Percentiles rank a stretch among this genome's conserved stretches.
Conservation (phyloP, 441 rosid genomes). For the Raphanus hybrid region DNA sequence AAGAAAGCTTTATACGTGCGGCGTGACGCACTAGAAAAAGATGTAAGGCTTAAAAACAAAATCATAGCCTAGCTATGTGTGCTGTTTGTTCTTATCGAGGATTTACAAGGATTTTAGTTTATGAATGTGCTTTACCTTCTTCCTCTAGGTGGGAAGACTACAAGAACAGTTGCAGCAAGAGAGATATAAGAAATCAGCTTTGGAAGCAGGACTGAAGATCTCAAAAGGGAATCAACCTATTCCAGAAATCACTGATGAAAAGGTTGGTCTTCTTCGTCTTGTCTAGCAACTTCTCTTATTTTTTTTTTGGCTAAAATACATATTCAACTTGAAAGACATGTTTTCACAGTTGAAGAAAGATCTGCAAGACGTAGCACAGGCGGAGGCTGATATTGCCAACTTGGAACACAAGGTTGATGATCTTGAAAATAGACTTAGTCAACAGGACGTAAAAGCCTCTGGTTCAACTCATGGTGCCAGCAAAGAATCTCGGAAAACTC, state of each 20-base stretch:
- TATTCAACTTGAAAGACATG: constrained; percentile 40
- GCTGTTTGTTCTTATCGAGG: constrained; percentile 10
- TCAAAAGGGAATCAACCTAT: constrained; percentile 50
- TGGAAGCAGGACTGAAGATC: constrained; percentile 68
- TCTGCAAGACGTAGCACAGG: constrained; percentile 65
- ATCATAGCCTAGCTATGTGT: constrained; percentile 5
- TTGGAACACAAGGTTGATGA: constrained; percentile 71
- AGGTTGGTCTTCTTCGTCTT: constrained; percentile 54
- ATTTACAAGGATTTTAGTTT: background rate
- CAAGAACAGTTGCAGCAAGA: constrained; percentile 84
- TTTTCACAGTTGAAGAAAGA: constrained; percentile 62
- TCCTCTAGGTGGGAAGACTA: constrained; percentile 73
- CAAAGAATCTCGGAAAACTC: constrained; percentile 32
- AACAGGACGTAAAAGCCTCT: constrained; percentile 51
- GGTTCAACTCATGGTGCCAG: constrained; percentile 28
- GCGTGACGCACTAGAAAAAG: constrained; percentile 81
- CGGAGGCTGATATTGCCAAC: constrained; percentile 68
- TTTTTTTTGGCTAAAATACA: constrained; percentile 28
- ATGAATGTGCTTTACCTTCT: constrained; percentile 21
- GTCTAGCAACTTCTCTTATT: constrained; percentile 10
- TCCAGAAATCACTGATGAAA: constrained; percentile 56
- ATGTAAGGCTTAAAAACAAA: constrained; percentile 57
- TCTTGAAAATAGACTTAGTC: constrained; percentile 59
- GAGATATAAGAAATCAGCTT: constrained; percentile 62
- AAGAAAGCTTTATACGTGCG: constrained; percentile 68